phyloP scores from a whole-genome alignment of 257 asterid genomes.

The Solanum tacnaense region DNA sequence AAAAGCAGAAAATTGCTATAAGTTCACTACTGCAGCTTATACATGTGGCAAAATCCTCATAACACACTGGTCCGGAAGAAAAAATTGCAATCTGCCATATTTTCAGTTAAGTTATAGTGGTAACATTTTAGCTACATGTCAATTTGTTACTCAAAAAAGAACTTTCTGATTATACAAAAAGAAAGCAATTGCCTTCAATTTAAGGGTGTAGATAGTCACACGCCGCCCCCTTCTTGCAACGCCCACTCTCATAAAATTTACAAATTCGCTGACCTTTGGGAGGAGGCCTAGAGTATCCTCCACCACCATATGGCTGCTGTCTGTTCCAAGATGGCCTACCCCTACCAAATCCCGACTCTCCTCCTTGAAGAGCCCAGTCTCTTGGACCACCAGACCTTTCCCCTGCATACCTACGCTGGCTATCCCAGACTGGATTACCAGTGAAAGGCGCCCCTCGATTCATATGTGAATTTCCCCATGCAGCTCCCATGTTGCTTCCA shows the following conservation, averaged over 20 bases:
- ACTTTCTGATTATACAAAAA: constrained; percentile 9
- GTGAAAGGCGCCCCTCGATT: constrained; percentile 30
- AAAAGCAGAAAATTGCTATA: background rate
- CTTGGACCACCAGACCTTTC: constrained; percentile 65
- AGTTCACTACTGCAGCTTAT: background rate
- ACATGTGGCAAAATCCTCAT: background rate
- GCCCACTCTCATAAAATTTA: constrained; percentile 82
- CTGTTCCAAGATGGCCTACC: constrained; percentile 57
- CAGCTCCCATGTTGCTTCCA: constrained; percentile 33
- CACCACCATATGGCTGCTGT: constrained; percentile 40
- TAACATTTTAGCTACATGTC: background rate
- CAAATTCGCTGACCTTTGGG: constrained; percentile 80
- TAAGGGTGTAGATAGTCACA: constrained; percentile 80
- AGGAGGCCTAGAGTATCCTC: constrained; percentile 58
- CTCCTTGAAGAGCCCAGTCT: constrained; percentile 58
- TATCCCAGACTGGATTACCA: constrained; percentile 54
- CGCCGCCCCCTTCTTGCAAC: constrained; percentile 83
- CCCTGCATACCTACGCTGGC: constrained; percentile 52
- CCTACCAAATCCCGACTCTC: constrained; percentile 43
- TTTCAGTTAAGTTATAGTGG: background rate
- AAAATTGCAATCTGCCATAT: background rate
- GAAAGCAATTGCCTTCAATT: constrained; percentile 2
- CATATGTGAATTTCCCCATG: constrained; percentile 47
- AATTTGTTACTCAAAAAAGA: constrained; percentile 1
- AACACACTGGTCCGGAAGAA: background rate